Percentiles rank a stretch among this genome's conserved stretches.
Conservation (phyloP, 202 grass and related monocot species). For the Brachypodium distachyon region DNA sequence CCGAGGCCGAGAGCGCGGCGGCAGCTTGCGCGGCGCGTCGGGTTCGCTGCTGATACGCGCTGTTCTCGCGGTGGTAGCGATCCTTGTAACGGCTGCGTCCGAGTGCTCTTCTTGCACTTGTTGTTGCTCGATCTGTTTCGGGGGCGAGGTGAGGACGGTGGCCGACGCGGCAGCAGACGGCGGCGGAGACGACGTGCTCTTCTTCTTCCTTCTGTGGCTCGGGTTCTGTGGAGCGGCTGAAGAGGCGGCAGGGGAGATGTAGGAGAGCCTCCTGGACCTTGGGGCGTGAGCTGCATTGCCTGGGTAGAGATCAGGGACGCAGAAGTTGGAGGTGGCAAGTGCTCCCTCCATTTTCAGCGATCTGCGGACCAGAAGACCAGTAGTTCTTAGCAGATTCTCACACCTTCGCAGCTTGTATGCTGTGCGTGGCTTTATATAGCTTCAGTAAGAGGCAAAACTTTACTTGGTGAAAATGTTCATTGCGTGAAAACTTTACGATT, state of each 20-base stretch:
- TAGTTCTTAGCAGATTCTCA: background rate
- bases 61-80: background rate
- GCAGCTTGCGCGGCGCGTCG: background rate
- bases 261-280: constrained; percentile 14
- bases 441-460: background rate
- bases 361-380: background rate
- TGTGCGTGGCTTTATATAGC: constrained; percentile 26
- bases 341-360: constrained; percentile 32
- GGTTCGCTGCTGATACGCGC: background rate
- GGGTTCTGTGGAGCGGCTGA: constrained; percentile 18
- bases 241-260: constrained; percentile 23
- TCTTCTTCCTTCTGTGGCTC: constrained; percentile 29
- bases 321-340: constrained; percentile 31
- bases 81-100: background rate
- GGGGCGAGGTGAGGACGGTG: constrained; percentile 25
- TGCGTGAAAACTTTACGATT: background rate
- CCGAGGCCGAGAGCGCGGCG: background rate
- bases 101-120: background rate
- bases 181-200: background rate
- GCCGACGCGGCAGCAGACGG: constrained; percentile 16
- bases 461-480: background rate
- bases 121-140: constrained; percentile 1
- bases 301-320: background rate
- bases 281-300: background rate
- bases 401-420: background rate